Evolutionary conservation across 2,329 filamentous ascomycete species (phyloP).

Genomic region (Penicillium sp.): DNA sequence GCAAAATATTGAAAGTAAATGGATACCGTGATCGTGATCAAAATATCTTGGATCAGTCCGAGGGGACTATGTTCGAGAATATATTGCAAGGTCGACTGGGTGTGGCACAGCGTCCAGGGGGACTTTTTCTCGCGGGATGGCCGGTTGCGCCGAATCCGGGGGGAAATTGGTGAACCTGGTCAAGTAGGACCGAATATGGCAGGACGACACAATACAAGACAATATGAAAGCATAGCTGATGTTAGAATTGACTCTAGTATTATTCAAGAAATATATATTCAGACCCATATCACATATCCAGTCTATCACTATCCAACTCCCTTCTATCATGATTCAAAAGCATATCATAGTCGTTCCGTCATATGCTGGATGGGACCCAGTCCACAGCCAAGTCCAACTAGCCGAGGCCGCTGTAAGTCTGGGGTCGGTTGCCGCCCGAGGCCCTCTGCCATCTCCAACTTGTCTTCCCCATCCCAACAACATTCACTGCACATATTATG

Average conservation of each 20-base stretch:
- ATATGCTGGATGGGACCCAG: background rate
- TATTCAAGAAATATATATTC: too few species aligned
- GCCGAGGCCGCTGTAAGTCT: conserved; percentile 34
- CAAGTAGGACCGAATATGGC: background rate
- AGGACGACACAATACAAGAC: background rate
- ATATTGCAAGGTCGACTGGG: background rate
- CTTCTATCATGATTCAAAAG: background rate
- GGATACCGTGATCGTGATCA: background rate
- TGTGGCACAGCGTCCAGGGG: background rate
- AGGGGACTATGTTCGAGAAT: background rate
- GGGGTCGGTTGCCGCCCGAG: conserved; percentile 25
- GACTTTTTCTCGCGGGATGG: conserved; percentile 9
- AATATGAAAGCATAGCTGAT: background rate
- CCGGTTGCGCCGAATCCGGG: conserved; percentile 22
- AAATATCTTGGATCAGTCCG: background rate
- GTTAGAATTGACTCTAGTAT: too few species aligned
- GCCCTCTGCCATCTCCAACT: conserved; percentile 16
- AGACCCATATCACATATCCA: too few species aligned
- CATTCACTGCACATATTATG: conserved; percentile 9
- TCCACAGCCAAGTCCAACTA: conserved; percentile 22
- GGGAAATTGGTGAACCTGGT: background rate
- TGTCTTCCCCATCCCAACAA: conserved; percentile 15
- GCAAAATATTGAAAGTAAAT: background rate
- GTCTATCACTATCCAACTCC: background rate
- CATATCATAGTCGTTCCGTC: background rate